phyloP scores from a whole-genome alignment of 495 filamentous ascomycete genomes.

The Tuber brumale region DNA sequence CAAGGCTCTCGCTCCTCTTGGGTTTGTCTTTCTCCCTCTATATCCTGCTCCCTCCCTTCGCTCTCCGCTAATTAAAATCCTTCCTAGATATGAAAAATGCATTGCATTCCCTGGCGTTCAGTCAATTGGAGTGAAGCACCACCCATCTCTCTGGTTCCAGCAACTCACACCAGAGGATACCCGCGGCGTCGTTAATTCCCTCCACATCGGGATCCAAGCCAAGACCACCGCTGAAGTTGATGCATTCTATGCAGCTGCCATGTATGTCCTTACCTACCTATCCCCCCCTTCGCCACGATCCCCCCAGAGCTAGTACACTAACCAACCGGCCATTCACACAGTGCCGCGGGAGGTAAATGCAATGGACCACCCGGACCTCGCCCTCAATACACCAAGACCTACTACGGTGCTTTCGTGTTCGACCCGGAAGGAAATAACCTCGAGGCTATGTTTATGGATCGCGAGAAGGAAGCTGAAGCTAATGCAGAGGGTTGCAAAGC shows the following conservation, averaged over 20 bases:
- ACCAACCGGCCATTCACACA: neutral
- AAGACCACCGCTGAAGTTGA: neutral
- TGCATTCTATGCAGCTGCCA: slow-evolving; percentile 11
- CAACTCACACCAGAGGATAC: neutral
- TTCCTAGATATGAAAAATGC: neutral
- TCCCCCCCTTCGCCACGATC: too few species aligned
- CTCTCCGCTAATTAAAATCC: neutral
- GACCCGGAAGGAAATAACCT: slow-evolving; percentile 16
- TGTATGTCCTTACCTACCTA: neutral
- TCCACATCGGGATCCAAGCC: slow-evolving; percentile 9
- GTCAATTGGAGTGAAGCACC: neutral
- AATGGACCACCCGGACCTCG: slow-evolving; percentile 15
- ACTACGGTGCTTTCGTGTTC: slow-evolving; percentile 14
- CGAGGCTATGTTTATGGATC: neutral
- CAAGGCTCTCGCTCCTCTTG: slow-evolving; percentile 10
- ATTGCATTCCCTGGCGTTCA: neutral
- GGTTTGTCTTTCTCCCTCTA: neutral
- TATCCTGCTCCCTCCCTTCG: neutral
- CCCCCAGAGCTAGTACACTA: neutral
- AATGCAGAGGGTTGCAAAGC: neutral
- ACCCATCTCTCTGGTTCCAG: neutral
- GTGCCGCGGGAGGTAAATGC: slow-evolving; percentile 9
- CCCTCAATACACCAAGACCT: slow-evolving; percentile 5
- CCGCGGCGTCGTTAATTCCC: neutral
- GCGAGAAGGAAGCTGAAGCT: neutral